A percentile compares a stretch with the other conserved stretches of the same genome.
phyloP scores from a whole-genome alignment of 2,329 filamentous ascomycete genomes.

The Penicillium thymicola region DNA sequence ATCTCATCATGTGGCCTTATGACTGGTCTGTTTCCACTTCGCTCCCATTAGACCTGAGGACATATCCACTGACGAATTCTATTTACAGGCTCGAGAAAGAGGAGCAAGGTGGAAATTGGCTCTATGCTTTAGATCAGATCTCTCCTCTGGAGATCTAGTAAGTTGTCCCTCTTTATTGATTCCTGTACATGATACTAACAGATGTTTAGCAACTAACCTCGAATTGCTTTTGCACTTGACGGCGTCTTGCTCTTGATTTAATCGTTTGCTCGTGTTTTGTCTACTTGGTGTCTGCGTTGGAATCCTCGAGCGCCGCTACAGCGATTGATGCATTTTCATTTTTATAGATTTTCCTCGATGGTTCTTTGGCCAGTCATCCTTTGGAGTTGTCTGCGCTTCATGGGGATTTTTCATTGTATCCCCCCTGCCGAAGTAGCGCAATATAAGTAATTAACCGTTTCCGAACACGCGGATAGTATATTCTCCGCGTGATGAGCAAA shows the following conservation, averaged over 20 bases:
- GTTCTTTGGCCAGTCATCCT: neutral
- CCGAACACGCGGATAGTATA: neutral
- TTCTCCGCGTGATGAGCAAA: neutral
- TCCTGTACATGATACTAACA: conserved; percentile 17
- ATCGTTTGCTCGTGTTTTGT: neutral
- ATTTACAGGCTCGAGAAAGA: conserved; percentile 69
- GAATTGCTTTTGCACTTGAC: conserved; percentile 12
- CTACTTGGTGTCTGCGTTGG: neutral
- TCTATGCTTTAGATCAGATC: conserved; percentile 93
- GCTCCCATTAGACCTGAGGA: neutral
- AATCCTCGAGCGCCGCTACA: conserved; percentile 11
- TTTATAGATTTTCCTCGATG: neutral
- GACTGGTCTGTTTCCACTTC: conserved; percentile 61
- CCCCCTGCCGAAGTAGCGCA: neutral
- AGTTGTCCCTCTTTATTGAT: conserved; percentile 16
- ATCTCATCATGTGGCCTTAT: conserved; percentile 89
- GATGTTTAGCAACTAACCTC: conserved; percentile 28
- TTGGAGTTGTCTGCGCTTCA: neutral
- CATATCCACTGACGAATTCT: conserved; percentile 11
- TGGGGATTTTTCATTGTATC: neutral
- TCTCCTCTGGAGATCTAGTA: conserved; percentile 92
- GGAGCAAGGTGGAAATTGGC: conserved; percentile 91
- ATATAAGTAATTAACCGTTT: neutral
- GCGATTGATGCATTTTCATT: conserved; percentile 13
- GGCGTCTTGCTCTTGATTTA: conserved; percentile 9